phyloP scores from a whole-genome alignment of 2,329 filamentous ascomycete genomes.

The Penicillium sp. region DNA sequence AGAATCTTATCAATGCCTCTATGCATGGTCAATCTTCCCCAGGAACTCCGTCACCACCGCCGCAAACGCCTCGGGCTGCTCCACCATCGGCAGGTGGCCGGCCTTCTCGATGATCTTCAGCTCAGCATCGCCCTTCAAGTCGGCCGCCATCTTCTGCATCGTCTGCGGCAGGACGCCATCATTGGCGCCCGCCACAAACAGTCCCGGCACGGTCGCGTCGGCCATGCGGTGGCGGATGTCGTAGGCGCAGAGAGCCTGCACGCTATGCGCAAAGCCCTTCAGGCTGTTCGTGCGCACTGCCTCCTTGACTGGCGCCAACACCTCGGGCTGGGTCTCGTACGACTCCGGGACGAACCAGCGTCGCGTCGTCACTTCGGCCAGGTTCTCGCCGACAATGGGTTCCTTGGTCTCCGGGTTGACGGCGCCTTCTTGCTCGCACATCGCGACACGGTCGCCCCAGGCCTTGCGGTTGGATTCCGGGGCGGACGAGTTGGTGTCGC shows the following conservation, averaged over 20 bases:
- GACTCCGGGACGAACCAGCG: constrained; percentile 72
- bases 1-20: too few relatives aligned
- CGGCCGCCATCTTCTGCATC: constrained; percentile 73
- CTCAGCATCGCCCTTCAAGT: constrained; percentile 61
- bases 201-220: constrained; percentile 45
- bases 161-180: constrained; percentile 78
- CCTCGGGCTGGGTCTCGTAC: constrained; percentile 60
- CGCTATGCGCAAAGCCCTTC: constrained; percentile 77
- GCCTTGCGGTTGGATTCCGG: constrained; percentile 75
- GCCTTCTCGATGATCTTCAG: constrained; percentile 70
- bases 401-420: constrained; percentile 45
- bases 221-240: constrained; percentile 53
- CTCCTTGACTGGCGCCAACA: constrained; percentile 63
- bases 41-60: constrained; percentile 65
- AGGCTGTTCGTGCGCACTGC: constrained; percentile 74
- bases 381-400: constrained; percentile 62
- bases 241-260: constrained; percentile 64
- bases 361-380: constrained; percentile 72
- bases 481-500: constrained; percentile 76
- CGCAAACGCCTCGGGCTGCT: constrained; percentile 71
- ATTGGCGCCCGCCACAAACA: constrained; percentile 72
- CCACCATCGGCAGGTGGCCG: constrained; percentile 84
- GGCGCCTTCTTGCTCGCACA: constrained; percentile 64
- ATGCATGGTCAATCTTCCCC: constrained; percentile 28
- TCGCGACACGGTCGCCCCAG: constrained; percentile 75